Evolutionary conservation across 148 eudicot genomes (phyloP).

Genomic region (Nyssa sinensis): DNA sequence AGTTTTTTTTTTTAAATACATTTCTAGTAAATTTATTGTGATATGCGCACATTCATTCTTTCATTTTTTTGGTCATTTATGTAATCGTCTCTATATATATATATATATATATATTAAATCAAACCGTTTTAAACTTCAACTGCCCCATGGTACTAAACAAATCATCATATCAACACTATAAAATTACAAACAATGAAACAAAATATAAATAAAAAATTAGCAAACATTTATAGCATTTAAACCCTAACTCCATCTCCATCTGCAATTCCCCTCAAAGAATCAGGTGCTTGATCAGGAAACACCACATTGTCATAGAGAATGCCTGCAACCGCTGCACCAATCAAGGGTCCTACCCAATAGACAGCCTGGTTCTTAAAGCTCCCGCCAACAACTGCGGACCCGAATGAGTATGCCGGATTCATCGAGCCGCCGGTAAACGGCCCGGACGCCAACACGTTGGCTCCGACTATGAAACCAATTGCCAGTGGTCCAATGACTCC

Average conservation of each 20-base stretch:
- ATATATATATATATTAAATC: too few species aligned
- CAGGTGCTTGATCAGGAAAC: slow-evolving; percentile 44
- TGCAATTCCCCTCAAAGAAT: slow-evolving; percentile 12
- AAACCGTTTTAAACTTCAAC: too few species aligned
- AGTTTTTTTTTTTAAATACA: too few species aligned
- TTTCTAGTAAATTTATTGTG: too few species aligned
- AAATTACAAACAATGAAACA: neutral
- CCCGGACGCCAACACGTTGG: slow-evolving; percentile 70
- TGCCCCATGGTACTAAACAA: too few species aligned
- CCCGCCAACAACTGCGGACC: slow-evolving; percentile 64
- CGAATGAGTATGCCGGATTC: slow-evolving; percentile 87
- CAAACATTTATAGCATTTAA: neutral
- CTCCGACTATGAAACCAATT: slow-evolving; percentile 68
- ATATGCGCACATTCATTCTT: too few species aligned
- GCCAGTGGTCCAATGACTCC: slow-evolving; percentile 61
- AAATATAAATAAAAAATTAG: too few species aligned
- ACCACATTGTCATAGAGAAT: slow-evolving; percentile 71
- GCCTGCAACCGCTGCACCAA: slow-evolving; percentile 72
- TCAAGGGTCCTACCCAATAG: slow-evolving; percentile 84
- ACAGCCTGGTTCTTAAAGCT: slow-evolving; percentile 83
- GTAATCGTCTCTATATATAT: too few species aligned
- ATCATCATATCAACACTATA: too few species aligned
- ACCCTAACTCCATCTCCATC: slow-evolving; percentile 25
- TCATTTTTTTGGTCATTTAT: too few species aligned
- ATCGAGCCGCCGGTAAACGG: slow-evolving; percentile 88